A percentile compares a stretch with the other conserved stretches of the same genome.
Conservation (phyloP, 441 rosid genomes). For the Syzygium syzygioides region DNA sequence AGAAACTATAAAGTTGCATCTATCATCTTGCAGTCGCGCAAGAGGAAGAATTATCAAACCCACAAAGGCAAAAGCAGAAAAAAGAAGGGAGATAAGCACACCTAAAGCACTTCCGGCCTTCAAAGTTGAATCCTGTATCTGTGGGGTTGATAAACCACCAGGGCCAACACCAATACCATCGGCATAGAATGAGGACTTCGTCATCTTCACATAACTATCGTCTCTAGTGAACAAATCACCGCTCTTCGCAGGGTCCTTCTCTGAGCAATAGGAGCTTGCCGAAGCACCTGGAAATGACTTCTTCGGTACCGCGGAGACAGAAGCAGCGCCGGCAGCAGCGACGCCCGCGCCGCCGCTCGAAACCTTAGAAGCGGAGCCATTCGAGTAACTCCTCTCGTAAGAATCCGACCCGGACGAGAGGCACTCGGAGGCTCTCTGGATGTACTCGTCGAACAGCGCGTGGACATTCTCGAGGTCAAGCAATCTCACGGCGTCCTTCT, state of each 20-base stretch:
- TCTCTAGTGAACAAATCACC: slow-evolving; percentile 49
- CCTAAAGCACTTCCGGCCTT: slow-evolving; percentile 38
- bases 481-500: slow-evolving; percentile 57
- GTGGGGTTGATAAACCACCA: slow-evolving; percentile 29
- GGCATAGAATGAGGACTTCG: slow-evolving; percentile 39
- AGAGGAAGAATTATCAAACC: no score
- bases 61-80: not conserved
- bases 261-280: slow-evolving; percentile 21
- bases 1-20: not conserved
- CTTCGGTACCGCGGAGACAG: slow-evolving; percentile 1
- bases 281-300: not conserved
- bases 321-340: slow-evolving; percentile 1
- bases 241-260: slow-evolving; percentile 20
- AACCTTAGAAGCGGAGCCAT: slow-evolving; percentile 13
- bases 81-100: slow-evolving; percentile 11
- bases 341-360: not conserved
- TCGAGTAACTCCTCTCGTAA: slow-evolving; percentile 16
- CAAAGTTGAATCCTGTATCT: slow-evolving; percentile 55
- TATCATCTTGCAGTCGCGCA: not conserved
- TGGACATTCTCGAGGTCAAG: slow-evolving; percentile 77
- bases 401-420: slow-evolving; percentile 18
- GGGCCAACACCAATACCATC: slow-evolving; percentile 35
- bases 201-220: slow-evolving; percentile 61
- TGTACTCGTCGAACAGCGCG: slow-evolving; percentile 61
- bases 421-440: slow-evolving; percentile 80